phyloP scores from a whole-genome alignment of 2,329 filamentous ascomycete genomes.

The Sporothrix mexicana region DNA sequence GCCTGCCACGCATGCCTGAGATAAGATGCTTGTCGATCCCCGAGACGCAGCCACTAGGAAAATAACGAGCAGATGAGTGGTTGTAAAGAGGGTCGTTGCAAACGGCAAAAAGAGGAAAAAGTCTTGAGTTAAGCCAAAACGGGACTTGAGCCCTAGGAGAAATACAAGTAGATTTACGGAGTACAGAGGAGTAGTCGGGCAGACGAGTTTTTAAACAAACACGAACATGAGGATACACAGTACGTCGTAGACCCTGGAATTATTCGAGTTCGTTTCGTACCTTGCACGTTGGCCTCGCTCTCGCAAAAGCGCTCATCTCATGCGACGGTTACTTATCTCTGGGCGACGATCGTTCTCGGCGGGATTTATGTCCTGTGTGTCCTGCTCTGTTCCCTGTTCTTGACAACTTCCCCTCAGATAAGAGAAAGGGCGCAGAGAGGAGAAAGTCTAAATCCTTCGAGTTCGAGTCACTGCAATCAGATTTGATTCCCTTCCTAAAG shows the following conservation, averaged over 20 bases:
- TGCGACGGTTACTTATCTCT: slow-evolving; percentile 4
- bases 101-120: neutral
- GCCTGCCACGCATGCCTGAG: neutral
- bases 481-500: neutral
- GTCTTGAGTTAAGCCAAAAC: neutral
- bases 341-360: neutral
- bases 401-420: neutral
- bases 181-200: too few relatives aligned
- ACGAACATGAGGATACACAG: too few relatives aligned
- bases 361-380: neutral
- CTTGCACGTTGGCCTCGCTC: too few relatives aligned
- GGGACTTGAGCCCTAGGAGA: neutral
- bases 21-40: slow-evolving; percentile 25
- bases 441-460: neutral
- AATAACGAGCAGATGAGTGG: neutral
- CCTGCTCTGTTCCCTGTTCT: neutral
- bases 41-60: neutral
- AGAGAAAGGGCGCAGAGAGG: neutral
- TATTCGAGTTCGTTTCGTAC: neutral
- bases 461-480: neutral
- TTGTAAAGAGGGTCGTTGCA: neutral
- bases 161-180: too few relatives aligned
- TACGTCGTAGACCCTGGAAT: neutral
- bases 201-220: too few relatives aligned
- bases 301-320: neutral